Evolutionary conservation across 2,329 filamentous ascomycete genomes (phyloP), one percentile per base, ranked within the genome.

Genomic region (Sporothrix brunneoviolacea): DNA sequence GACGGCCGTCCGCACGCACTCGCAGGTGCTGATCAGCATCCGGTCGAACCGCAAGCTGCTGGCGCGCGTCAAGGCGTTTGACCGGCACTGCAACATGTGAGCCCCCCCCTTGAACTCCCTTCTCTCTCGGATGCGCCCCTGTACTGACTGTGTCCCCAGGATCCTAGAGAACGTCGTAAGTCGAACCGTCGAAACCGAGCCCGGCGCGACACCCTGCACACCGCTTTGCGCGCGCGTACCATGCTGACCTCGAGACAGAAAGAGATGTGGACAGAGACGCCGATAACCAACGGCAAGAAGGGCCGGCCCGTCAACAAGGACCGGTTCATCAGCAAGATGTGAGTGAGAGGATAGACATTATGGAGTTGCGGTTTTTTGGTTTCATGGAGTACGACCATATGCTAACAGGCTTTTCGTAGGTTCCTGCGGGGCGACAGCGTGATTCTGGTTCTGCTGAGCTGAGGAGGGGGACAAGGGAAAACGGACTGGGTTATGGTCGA

Each of bases 201-300:
- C 24, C 5, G 24, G 24, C 24, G 6, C 24, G 24, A 28, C 6
- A 28, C 24, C 24, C 24, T 28, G 5, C 6, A 28, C 10, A 28
- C 24, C 24, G 24, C 10, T 28, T 28, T 28, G 24, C 24, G 5
- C 5, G 10, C 24, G 24, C 24, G 6, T 10, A 6, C 18, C 15
- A 8, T 35, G 32, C 45, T 48, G 9, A 40, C 37, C 36, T 18
- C n/a, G 13, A 12, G 12, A 2, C 37, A 55, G 52, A 94, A 94
- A 77, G 93, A 98, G 74, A 97, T 98, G 91, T 98, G 93, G 93
- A 96, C 91, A 9, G 93, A 98, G 73, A 93, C 87, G 50, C 90
- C 91, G 43, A 77, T 88, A 63, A 83, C 86, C 19, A 85, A 84
- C 58, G 91, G 91, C 58, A 93, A 91, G 75, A 91, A 90, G 72